These are phyloP conservation scores for Cryomyces minteri DNA, from an alignment of 495 filamentous ascomycete species.

Conservation along the genomic window DNA sequence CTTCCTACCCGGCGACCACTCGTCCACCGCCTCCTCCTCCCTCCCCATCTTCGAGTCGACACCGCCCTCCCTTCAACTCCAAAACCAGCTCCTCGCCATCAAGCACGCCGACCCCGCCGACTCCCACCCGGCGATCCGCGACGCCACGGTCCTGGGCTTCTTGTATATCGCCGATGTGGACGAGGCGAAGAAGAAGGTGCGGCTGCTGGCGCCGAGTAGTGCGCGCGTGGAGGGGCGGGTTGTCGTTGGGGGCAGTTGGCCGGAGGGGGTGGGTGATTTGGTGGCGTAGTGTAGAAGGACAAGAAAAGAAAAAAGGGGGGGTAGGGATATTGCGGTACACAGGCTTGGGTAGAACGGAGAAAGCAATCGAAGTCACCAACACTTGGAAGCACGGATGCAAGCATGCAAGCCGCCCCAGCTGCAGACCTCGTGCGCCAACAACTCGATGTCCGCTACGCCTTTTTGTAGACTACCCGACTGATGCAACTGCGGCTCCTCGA, in stretches of 20 bases:
- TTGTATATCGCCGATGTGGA: slow-evolving; percentile 85
- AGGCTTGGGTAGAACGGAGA: no score
- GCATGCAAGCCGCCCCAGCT: no score
- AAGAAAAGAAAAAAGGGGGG: no score
- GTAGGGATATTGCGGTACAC: no score
- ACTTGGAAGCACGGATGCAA: no score
- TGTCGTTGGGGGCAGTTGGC: slow-evolving; percentile 34
- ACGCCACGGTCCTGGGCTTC: slow-evolving; percentile 80
- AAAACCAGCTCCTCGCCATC: slow-evolving; percentile 60
- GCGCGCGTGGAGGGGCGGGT: slow-evolving; percentile 62
- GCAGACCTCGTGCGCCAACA: no score
- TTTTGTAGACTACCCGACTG: no score
- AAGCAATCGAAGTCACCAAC: no score
- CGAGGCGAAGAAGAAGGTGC: slow-evolving; percentile 60
- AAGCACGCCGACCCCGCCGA: slow-evolving; percentile 52
- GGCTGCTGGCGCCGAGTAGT: slow-evolving; percentile 63
- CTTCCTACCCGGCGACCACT: slow-evolving; percentile 1
- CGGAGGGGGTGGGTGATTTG: slow-evolving; percentile 21
- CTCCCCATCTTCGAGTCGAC: slow-evolving; percentile 32
- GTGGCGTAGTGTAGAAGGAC: slow-evolving; percentile 8
- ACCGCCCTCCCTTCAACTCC: slow-evolving; percentile 38
- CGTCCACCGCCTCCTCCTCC: neutral
- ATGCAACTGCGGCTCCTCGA: no score
- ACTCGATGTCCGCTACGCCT: no score
- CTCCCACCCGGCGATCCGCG: slow-evolving; percentile 49